Conservation (phyloP, 768 basidiomycete genomes). For the Arthromyces matolae region DNA sequence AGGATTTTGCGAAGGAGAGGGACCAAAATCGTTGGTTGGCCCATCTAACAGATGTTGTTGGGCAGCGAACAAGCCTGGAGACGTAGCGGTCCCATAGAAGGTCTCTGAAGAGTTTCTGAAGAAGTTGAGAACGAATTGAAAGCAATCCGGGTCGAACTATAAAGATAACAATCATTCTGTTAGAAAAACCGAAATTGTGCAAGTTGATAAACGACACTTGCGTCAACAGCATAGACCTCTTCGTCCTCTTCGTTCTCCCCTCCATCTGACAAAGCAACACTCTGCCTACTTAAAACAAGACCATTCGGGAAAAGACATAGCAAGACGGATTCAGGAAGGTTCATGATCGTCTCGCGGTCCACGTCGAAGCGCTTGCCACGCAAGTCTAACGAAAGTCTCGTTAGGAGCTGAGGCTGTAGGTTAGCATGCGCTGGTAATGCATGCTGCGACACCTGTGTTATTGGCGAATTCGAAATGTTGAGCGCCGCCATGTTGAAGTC, state of each 20-base stretch:
- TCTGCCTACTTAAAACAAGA: slow-evolving; percentile 86
- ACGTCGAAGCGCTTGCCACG: slow-evolving; percentile 90
- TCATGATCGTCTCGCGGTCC: slow-evolving; percentile 97
- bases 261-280: slow-evolving; percentile 67
- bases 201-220: no score
- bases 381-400: slow-evolving; percentile 87
- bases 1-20: slow-evolving; percentile 79
- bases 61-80: slow-evolving; percentile 71
- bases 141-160: slow-evolving; percentile 98
- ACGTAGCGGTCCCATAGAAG: slow-evolving; percentile 83
- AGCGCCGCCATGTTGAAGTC: slow-evolving; percentile 33
- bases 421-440: slow-evolving; percentile 64
- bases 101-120: slow-evolving; percentile 83
- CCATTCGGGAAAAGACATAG: slow-evolving; percentile 97
- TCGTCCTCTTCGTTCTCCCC: slow-evolving; percentile 80
- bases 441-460: slow-evolving; percentile 59
- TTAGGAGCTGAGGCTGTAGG: slow-evolving; percentile 83
- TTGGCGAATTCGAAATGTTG: slow-evolving; percentile 46
- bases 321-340: slow-evolving; percentile 94
- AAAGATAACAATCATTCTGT: slow-evolving; percentile 7
- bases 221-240: slow-evolving; percentile 94
- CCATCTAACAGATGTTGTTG: slow-evolving; percentile 78
- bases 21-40: slow-evolving; percentile 54
- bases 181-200: no score
- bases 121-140: slow-evolving; percentile 89